phyloP scores from a whole-genome alignment of 1,284 basidiomycete genomes.

The Ganoderma lucidum region DNA sequence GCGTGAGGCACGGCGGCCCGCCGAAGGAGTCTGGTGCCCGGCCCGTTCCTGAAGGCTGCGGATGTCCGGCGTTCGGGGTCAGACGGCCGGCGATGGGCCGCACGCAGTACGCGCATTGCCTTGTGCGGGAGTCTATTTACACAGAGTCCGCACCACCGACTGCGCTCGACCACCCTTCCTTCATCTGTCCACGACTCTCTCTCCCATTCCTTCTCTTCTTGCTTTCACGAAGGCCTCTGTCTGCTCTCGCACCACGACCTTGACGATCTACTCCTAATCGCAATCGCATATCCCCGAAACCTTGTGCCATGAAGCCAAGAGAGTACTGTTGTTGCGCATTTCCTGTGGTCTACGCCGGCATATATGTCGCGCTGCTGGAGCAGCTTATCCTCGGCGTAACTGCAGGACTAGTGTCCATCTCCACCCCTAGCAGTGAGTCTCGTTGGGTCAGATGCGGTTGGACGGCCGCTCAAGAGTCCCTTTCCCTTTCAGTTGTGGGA shows the following conservation, averaged over 20 bases:
- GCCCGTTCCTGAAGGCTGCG: conserved; percentile 13
- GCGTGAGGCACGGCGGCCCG: not conserved
- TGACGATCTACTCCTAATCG: conserved; percentile 20
- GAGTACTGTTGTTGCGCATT: conserved; percentile 88
- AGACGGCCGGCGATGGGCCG: not conserved
- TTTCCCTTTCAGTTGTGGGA: conserved; percentile 73
- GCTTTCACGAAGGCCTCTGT: conserved; percentile 12
- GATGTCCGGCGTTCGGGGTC: not conserved
- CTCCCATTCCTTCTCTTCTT: conserved; percentile 20
- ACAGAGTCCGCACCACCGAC: conserved; percentile 9
- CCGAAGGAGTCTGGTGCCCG: not conserved
- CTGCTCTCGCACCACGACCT: conserved; percentile 20
- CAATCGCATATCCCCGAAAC: not conserved
- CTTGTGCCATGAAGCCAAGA: conserved; percentile 59
- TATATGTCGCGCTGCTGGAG: conserved; percentile 82
- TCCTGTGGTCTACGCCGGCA: conserved; percentile 86
- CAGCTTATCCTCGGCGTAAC: conserved; percentile 76
- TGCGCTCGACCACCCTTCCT: conserved; percentile 13
- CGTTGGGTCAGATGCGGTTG: not conserved
- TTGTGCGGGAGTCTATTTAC: not conserved
- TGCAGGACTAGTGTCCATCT: conserved; percentile 81
- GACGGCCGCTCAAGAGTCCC: conserved; percentile 13
- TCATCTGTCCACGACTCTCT: conserved; percentile 13
- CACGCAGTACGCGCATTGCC: conserved; percentile 10
- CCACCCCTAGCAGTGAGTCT: conserved; percentile 79